Evolutionary conservation across 1,284 basidiomycete genomes (phyloP).

Genomic region (Trametes versicolor): DNA sequence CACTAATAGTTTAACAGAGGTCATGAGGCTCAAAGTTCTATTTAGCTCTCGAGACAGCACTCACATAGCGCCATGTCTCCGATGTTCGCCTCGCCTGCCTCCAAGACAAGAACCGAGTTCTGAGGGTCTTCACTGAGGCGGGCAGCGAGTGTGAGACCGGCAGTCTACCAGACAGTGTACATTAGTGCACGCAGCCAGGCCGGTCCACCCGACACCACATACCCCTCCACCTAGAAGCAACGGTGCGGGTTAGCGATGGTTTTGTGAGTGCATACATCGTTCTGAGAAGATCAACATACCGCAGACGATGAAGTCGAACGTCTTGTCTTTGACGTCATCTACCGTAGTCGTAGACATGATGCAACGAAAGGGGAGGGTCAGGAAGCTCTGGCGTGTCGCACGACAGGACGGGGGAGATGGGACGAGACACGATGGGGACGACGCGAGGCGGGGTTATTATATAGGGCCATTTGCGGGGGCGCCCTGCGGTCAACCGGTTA

Average conservation of each 20-base stretch:
- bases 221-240: conserved; percentile 34
- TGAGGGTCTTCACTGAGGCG: conserved; percentile 55
- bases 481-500: conserved; percentile 4
- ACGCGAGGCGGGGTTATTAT: conserved; percentile 2
- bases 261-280: not conserved
- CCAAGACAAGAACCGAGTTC: conserved; percentile 47
- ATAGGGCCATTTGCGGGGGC: conserved; percentile 13
- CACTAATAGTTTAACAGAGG: conserved; percentile 31
- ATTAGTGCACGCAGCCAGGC: not conserved
- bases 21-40: too few relatives aligned
- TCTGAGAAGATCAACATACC: conserved; percentile 29
- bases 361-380: not conserved
- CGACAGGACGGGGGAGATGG: not conserved
- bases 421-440: not conserved
- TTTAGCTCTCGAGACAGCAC: conserved; percentile 8
- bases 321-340: conserved; percentile 37
- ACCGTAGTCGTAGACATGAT: conserved; percentile 36
- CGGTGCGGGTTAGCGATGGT: not conserved
- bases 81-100: conserved; percentile 46
- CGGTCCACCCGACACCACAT: conserved; percentile 5
- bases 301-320: conserved; percentile 45
- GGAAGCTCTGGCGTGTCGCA: not conserved
- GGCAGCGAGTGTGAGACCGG: conserved; percentile 57
- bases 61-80: conserved; percentile 38
- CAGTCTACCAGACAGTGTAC: conserved; percentile 39